Conservation (phyloP, 2,329 filamentous ascomycete genomes). For the Calonectria pauciramosa region DNA sequence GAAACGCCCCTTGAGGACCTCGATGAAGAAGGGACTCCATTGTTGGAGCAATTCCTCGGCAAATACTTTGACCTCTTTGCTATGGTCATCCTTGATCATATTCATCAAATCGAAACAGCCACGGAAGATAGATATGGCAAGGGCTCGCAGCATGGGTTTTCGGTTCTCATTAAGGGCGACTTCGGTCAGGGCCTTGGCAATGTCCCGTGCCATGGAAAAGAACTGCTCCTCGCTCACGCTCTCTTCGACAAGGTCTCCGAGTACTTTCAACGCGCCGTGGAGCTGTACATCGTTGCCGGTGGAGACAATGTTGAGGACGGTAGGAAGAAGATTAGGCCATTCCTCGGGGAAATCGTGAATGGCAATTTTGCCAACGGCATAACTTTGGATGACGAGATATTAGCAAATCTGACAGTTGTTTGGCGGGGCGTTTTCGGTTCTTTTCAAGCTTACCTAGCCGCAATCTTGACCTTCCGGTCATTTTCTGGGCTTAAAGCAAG, state of each 20-base stretch:
- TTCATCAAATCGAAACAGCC: constrained; percentile 95
- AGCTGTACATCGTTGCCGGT: constrained; percentile 83
- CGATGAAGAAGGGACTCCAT: constrained; percentile 93
- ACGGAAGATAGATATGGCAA: constrained; percentile 92
- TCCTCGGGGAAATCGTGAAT: constrained; percentile 92
- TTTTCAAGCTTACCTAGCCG: constrained; percentile 76
- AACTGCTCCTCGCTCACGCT: constrained; percentile 96
- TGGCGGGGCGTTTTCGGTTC: background rate
- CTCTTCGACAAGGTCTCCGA: constrained; percentile 92
- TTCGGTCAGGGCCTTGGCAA: constrained; percentile 86
- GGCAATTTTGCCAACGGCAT: constrained; percentile 92
- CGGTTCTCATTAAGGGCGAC: constrained; percentile 83
- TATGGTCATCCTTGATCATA: constrained; percentile 96
- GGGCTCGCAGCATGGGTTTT: constrained; percentile 81
- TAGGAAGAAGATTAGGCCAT: constrained; percentile 91
- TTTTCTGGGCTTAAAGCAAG: constrained; percentile 80
- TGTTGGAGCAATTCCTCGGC: constrained; percentile 85
- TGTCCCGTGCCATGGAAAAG: constrained; percentile 87
- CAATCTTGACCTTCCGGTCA: constrained; percentile 88
- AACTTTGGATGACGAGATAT: constrained; percentile 56
- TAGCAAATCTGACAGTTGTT: background rate
- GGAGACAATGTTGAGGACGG: constrained; percentile 82
- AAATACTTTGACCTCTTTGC: constrained; percentile 86
- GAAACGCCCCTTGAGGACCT: constrained; percentile 80
- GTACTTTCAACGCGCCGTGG: constrained; percentile 89